A percentile compares a stretch with the other conserved stretches of the same genome.
Evolutionary conservation across 1,284 basidiomycete species (phyloP).

Genomic region (Golubevia sp.): DNA sequence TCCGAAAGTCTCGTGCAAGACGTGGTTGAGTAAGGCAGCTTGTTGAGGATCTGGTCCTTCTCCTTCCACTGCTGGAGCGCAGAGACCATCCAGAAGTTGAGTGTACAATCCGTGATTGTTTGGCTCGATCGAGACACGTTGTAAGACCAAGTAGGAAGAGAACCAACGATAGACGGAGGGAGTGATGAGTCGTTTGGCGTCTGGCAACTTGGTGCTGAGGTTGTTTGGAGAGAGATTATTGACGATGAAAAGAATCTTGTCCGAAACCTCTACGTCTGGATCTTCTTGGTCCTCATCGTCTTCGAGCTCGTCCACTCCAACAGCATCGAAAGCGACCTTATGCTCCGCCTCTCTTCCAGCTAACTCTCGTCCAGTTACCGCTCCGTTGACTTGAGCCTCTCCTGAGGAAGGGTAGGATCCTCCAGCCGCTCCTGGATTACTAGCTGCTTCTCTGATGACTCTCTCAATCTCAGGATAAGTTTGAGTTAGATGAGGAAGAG

Average conservation of each 20-base stretch:
- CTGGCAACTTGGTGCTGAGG: constrained; percentile 72
- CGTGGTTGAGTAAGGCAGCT: constrained; percentile 64
- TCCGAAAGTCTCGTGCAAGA: constrained; percentile 86
- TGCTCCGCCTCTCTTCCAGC: constrained; percentile 65
- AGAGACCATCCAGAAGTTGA: constrained; percentile 82
- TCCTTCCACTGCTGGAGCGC: constrained; percentile 16
- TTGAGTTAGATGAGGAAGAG: constrained; percentile 84
- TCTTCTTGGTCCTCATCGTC: constrained; percentile 48
- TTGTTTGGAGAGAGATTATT: constrained; percentile 96
- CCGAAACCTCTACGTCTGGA: constrained; percentile 85
- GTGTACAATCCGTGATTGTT: constrained; percentile 97
- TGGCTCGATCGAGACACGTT: constrained; percentile 92
- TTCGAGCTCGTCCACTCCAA: not conserved
- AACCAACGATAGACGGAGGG: constrained; percentile 74
- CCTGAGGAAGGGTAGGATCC: constrained; percentile 1
- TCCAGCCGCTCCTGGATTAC: not conserved
- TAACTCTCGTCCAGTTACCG: constrained; percentile 13
- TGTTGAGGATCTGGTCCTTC: constrained; percentile 36
- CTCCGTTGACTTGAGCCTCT: constrained; percentile 11
- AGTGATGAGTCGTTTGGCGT: constrained; percentile 37
- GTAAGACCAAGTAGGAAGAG: constrained; percentile 93
- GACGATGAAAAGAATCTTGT: constrained; percentile 95
- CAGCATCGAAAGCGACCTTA: constrained; percentile 24
- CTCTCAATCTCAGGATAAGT: constrained; percentile 78
- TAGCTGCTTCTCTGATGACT: constrained; percentile 30